Conservation (phyloP, 495 filamentous ascomycete genomes). For the Hypoxylon fuscum region DNA sequence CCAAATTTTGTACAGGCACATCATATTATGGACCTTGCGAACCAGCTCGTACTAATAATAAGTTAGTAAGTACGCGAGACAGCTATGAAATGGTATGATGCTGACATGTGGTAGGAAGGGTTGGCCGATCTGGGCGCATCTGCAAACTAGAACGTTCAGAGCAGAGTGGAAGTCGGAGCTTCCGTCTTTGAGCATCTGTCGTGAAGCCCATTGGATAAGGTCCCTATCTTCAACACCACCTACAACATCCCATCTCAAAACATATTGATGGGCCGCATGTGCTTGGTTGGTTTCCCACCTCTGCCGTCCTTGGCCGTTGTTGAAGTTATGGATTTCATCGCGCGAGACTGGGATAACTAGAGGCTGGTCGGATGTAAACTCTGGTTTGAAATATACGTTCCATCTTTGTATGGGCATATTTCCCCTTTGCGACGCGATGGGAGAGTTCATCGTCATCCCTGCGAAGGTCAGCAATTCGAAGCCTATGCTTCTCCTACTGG, state of each 20-base stretch:
- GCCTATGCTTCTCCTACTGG: background rate
- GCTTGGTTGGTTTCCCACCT: conserved; percentile 13
- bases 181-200: conserved; percentile 37
- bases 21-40: conserved; percentile 43
- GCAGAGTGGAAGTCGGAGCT: conserved; percentile 36
- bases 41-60: conserved; percentile 39
- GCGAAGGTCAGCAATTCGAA: conserved; percentile 18
- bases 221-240: conserved; percentile 17
- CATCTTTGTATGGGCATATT: background rate
- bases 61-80: conserved; percentile 33
- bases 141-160: conserved; percentile 36
- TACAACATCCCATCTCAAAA: conserved; percentile 15
- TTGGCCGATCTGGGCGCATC: conserved; percentile 28
- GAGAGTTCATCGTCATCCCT: conserved; percentile 15
- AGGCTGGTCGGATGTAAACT: conserved; percentile 7
- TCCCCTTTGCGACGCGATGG: conserved; percentile 18
- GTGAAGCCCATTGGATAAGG: conserved; percentile 40
- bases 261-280: conserved; percentile 18
- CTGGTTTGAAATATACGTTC: conserved; percentile 27
- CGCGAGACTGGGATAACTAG: conserved; percentile 23
- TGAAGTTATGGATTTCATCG: conserved; percentile 12
- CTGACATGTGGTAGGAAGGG: conserved; percentile 41
- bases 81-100: background rate
- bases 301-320: conserved; percentile 10
- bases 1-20: conserved; percentile 48